These are phyloP conservation scores for Sicyos edulis DNA, from an alignment of 306 rosid species.

Conservation along the genomic window DNA sequence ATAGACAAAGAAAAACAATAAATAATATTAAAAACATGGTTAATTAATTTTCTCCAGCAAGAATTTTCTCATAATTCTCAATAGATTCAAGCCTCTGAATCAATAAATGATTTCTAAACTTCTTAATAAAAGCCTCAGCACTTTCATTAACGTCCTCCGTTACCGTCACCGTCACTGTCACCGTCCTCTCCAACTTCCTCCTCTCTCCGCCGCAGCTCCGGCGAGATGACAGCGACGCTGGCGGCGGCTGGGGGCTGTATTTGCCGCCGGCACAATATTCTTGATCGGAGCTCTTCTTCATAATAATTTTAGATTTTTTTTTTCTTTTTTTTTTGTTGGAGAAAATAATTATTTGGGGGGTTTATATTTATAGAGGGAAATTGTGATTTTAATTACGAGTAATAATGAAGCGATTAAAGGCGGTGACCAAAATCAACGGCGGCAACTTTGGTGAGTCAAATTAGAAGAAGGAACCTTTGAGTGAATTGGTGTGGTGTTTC, in stretches of 20 bases:
- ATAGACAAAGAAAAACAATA: too few relatives aligned
- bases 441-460: background rate
- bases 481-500: background rate
- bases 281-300: background rate
- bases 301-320: background rate
- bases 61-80: slow-evolving; percentile 74
- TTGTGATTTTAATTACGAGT: background rate
- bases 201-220: background rate
- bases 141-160: slow-evolving; percentile 63
- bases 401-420: background rate
- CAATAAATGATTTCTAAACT: slow-evolving; percentile 62
- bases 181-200: slow-evolving; percentile 52
- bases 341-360: too few relatives aligned
- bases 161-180: slow-evolving; percentile 23
- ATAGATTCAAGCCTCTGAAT: slow-evolving; percentile 88
- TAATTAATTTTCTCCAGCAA: background rate
- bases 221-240: background rate
- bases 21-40: too few relatives aligned
- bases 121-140: slow-evolving; percentile 86
- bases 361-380: too few relatives aligned
- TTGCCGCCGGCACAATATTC: background rate
- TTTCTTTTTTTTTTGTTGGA: too few relatives aligned
- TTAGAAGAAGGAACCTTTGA: too few relatives aligned
- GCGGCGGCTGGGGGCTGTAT: background rate
- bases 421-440: background rate